Conservation (phyloP, 192 early-diverging fungal species). For the Backusella parvicylindrica region DNA sequence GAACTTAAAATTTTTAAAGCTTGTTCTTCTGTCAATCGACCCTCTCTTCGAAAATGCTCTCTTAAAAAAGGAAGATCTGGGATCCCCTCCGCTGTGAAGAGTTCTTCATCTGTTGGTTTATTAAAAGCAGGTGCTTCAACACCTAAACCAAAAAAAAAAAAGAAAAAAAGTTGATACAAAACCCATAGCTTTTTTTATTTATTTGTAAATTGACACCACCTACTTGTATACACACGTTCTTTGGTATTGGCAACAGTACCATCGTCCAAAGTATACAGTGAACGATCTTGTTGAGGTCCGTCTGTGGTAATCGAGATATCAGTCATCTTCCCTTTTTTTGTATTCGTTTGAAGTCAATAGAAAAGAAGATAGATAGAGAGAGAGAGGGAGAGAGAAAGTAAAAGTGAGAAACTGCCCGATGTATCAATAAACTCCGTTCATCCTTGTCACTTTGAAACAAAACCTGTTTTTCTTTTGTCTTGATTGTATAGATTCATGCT, state of each 20-base stretch:
- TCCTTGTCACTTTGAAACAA: conserved; percentile 3
- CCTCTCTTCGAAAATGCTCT: conserved; percentile 86
- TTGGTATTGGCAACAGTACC: conserved; percentile 65
- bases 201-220: neutral
- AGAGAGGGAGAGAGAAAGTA: neutral
- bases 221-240: conserved; percentile 73
- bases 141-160: conserved; percentile 23
- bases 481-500: neutral
- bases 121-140: conserved; percentile 49
- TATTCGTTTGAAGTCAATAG: neutral
- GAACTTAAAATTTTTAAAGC: conserved; percentile 79
- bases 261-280: conserved; percentile 66
- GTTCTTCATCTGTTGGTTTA: conserved; percentile 41
- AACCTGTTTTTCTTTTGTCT: neutral
- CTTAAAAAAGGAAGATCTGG: conserved; percentile 83
- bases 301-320: neutral
- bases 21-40: conserved; percentile 85
- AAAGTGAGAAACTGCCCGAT: neutral
- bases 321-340: neutral
- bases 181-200: neutral
- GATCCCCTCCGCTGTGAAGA: conserved; percentile 50
- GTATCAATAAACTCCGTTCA: neutral
- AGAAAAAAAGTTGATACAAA: too few relatives aligned
- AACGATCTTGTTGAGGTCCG: conserved; percentile 61
- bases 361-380: neutral